phyloP scores from a whole-genome alignment of 140 eudicot species.

The Ambrosia hybrid region DNA sequence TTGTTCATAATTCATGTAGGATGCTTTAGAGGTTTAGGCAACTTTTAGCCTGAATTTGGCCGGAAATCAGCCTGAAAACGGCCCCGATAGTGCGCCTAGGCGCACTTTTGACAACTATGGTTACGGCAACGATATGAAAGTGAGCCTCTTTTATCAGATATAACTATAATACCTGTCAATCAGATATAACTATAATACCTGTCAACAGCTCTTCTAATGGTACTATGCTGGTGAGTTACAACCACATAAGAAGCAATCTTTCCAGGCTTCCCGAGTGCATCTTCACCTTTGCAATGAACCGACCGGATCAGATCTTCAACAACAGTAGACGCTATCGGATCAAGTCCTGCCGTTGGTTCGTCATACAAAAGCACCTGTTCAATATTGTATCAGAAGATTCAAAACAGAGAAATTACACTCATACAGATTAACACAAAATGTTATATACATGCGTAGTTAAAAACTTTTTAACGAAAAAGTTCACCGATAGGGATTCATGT shows the following conservation, averaged over 20 bases:
- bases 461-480: too few species aligned
- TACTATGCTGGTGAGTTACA: conserved; percentile 98
- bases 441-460: too few species aligned
- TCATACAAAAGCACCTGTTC: conserved; percentile 89
- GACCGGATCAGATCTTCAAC: conserved; percentile 99
- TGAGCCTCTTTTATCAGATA: conserved; percentile 9
- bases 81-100: too few species aligned
- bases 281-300: conserved; percentile 83
- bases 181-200: conserved; percentile 46
- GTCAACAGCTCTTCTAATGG: conserved; percentile 96
- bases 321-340: conserved; percentile 98
- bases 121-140: not conserved
- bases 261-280: conserved; percentile 81
- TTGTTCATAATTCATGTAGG: too few species aligned
- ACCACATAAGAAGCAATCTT: conserved; percentile 88
- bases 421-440: not conserved
- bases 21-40: too few species aligned
- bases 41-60: too few species aligned
- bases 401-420: not conserved
- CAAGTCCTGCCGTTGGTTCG: conserved; percentile 98
- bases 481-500: too few species aligned
- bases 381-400: conserved; percentile 14
- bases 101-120: too few species aligned
- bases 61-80: too few species aligned
- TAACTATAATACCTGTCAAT: conserved; percentile 68